Evolutionary conservation across 2,329 filamentous ascomycete genomes (phyloP).

Genomic region (Alternaria novae-zelandiae): DNA sequence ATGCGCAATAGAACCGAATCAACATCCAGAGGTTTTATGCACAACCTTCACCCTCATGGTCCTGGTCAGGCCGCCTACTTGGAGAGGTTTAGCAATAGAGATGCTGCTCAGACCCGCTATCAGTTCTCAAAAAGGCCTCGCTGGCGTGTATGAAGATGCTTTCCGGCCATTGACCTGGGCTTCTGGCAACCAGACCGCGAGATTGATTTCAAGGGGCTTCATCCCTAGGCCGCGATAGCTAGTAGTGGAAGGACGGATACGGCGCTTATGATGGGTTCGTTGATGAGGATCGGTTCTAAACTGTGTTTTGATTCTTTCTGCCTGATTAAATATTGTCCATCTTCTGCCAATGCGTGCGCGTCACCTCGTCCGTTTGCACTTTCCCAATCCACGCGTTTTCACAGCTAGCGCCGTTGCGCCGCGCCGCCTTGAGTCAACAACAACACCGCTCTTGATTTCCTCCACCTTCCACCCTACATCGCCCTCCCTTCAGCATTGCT

Average conservation of each 20-base stretch:
- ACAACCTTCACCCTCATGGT: no score
- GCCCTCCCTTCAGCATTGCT: rapidly evolving
- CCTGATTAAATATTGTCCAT: not conserved
- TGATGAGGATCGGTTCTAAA: not conserved
- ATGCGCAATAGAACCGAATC: no score
- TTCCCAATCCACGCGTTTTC: not conserved
- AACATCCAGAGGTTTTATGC: no score
- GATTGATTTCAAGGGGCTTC: not conserved
- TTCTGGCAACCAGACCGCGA: not conserved
- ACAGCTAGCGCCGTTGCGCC: no score
- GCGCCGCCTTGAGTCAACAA: not conserved
- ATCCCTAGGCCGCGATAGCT: not conserved
- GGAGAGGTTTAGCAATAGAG: not conserved
- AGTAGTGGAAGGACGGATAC: not conserved
- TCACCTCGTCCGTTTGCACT: not conserved
- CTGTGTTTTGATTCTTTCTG: not conserved
- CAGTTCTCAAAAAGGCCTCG: not conserved
- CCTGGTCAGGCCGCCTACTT: no score
- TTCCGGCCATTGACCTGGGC: not conserved
- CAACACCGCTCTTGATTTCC: not conserved
- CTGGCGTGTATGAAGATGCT: not conserved
- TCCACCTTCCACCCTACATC: no score
- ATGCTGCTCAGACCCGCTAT: not conserved
- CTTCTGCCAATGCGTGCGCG: not conserved
- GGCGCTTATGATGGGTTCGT: not conserved